Evolutionary conservation across 306 rosid genomes (phyloP).

Genomic region (Benincasa hispida): DNA sequence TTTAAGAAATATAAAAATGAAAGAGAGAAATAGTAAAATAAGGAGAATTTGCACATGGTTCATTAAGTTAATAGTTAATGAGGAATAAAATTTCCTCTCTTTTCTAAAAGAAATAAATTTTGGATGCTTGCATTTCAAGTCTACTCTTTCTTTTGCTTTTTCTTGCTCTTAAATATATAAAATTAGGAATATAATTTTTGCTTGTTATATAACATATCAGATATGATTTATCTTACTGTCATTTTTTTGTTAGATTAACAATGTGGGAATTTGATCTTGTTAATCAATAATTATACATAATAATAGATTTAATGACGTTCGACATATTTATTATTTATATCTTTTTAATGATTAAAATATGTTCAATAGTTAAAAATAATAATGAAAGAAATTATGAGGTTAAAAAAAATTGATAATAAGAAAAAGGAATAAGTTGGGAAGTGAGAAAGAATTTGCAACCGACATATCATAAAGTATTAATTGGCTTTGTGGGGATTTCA

Average conservation of each 20-base stretch:
- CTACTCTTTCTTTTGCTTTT: neutral
- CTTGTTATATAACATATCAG: no score
- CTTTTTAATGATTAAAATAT: neutral
- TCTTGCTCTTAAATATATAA: neutral
- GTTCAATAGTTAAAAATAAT: neutral
- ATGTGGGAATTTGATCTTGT: no score
- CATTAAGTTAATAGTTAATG: neutral
- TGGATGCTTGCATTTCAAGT: slow-evolving; percentile 14
- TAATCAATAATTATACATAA: no score
- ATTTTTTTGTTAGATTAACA: no score
- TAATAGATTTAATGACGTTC: no score
- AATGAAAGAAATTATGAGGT: neutral
- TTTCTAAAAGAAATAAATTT: neutral
- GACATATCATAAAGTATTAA: neutral
- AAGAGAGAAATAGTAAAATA: neutral
- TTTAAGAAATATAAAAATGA: neutral
- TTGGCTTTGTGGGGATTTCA: neutral
- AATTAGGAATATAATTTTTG: neutral
- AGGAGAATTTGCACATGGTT: neutral
- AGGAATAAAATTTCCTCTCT: neutral
- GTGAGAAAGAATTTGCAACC: neutral
- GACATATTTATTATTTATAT: no score
- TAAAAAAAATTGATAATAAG: neutral
- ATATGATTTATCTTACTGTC: no score
- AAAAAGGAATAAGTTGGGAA: neutral